These are phyloP conservation scores for Hygrophorus pudorinus DNA, from an alignment of 768 basidiomycete species.

Conservation along the genomic window DNA sequence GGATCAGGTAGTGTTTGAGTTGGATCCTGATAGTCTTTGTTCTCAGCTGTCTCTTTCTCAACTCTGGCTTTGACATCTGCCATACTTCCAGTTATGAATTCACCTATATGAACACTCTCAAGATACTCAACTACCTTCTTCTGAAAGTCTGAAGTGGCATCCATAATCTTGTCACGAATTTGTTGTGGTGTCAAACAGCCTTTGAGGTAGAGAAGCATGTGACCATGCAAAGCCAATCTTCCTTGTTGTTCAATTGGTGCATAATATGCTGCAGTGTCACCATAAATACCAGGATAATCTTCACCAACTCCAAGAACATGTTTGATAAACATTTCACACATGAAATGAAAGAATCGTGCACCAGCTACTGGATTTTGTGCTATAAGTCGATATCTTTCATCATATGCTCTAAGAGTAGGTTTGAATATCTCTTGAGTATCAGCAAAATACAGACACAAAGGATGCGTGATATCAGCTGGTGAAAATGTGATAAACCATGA, in stretches of 20 bases:
- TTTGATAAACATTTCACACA: slow-evolving; percentile 16
- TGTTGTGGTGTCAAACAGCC: slow-evolving; percentile 21
- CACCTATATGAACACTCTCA: slow-evolving; percentile 16
- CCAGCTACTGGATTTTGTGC: slow-evolving; percentile 19
- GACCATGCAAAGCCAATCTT: slow-evolving; percentile 25
- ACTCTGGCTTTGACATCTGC: slow-evolving; percentile 12
- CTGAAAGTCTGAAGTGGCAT: slow-evolving; percentile 13
- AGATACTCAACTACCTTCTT: slow-evolving; percentile 15
- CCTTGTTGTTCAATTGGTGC: slow-evolving; percentile 28
- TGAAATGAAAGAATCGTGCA: slow-evolving; percentile 19
- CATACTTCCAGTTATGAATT: slow-evolving; percentile 19
- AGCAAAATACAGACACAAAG: slow-evolving; percentile 16
- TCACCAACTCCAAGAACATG: slow-evolving; percentile 14
- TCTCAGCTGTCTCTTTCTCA: slow-evolving; percentile 1
- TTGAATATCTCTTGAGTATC: slow-evolving; percentile 12
- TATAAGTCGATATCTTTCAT: slow-evolving; percentile 15
- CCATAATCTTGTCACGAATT: slow-evolving; percentile 19
- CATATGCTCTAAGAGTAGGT: slow-evolving; percentile 1
- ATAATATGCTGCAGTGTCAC: slow-evolving; percentile 20
- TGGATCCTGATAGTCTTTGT: slow-evolving; percentile 12
- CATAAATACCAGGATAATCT: slow-evolving; percentile 17
- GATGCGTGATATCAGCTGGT: slow-evolving; percentile 21
- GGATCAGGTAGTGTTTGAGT: slow-evolving; percentile 14
- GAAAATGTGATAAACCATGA: slow-evolving; percentile 5
- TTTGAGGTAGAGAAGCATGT: slow-evolving; percentile 26